These are phyloP conservation scores for Hyparrhenia diplandra DNA, from an alignment of 176 grass and related monocot species.

Conservation along the genomic window DNA sequence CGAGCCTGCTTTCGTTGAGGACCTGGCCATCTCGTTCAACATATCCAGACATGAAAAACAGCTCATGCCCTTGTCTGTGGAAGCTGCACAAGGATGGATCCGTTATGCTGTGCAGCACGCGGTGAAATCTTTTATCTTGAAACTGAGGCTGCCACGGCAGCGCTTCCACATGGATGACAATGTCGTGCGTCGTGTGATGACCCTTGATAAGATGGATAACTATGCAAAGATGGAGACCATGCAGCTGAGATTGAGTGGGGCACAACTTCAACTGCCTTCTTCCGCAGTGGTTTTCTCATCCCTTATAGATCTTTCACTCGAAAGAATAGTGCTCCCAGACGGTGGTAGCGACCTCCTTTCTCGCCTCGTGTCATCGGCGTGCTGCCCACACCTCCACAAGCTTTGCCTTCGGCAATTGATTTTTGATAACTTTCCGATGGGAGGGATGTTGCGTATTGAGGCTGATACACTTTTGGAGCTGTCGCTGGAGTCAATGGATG, in stretches of 20 bases:
- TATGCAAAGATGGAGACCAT: not conserved
- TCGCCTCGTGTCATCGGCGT: not conserved
- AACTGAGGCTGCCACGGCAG: no score
- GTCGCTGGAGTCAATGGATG: not conserved
- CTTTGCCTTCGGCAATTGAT: not conserved
- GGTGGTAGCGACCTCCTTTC: not conserved
- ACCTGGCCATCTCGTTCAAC: no score
- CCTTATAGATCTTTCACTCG: not conserved
- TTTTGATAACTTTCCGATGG: no score
- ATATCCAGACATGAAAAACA: no score
- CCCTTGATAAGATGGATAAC: not conserved
- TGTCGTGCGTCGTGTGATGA: no score
- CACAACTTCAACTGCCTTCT: not conserved
- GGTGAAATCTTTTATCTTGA: no score
- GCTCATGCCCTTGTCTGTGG: no score
- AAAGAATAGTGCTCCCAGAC: accelerated
- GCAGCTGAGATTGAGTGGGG: not conserved
- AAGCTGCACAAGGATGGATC: no score
- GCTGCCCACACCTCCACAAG: not conserved
- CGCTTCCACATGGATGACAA: no score
- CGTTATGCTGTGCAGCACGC: no score
- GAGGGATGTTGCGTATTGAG: not conserved
- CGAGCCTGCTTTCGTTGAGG: no score
- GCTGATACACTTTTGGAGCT: not conserved
- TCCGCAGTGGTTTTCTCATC: not conserved